phyloP scores from a whole-genome alignment of 805 yeast genomes.

The Nakazawaea molendinolei region DNA sequence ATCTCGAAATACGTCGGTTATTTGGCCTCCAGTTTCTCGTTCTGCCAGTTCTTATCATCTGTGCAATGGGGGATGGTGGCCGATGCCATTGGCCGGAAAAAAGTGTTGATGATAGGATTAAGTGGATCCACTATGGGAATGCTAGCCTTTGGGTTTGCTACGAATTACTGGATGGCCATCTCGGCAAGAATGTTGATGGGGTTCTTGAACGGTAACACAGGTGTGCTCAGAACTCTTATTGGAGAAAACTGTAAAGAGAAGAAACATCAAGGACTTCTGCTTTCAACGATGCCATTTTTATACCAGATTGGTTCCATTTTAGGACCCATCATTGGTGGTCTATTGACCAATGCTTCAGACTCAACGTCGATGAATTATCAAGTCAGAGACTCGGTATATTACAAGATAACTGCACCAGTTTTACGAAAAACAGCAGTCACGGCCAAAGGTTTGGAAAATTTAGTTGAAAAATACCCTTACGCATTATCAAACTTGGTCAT shows the following conservation, averaged over 20 bases:
- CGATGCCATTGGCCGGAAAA: conserved; percentile 50
- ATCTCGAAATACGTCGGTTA: conserved; percentile 57
- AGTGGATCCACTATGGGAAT: conserved; percentile 41
- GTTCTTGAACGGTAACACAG: conserved; percentile 52
- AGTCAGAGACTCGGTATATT: background rate
- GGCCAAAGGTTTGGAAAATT: conserved; percentile 15
- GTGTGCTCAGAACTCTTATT: conserved; percentile 50
- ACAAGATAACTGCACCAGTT: conserved; percentile 1
- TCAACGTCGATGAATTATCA: background rate
- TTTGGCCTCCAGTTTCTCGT: conserved; percentile 51
- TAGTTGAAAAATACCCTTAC: conserved; percentile 36
- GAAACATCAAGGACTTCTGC: conserved; percentile 55
- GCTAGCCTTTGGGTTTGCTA: conserved; percentile 47
- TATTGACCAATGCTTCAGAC: conserved; percentile 8
- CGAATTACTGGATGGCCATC: conserved; percentile 45
- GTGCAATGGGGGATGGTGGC: conserved; percentile 53
- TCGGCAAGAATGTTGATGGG: conserved; percentile 48
- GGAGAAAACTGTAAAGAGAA: conserved; percentile 54
- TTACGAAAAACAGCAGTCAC: background rate
- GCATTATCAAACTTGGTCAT: conserved; percentile 44
- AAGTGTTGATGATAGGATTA: conserved; percentile 42
- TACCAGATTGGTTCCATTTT: conserved; percentile 53
- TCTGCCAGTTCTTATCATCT: conserved; percentile 49
- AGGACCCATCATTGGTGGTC: conserved; percentile 46
- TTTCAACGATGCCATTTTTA: conserved; percentile 53